These are phyloP conservation scores for Tylopilus balloui DNA, from an alignment of 768 basidiomycete species.

Conservation along the genomic window DNA sequence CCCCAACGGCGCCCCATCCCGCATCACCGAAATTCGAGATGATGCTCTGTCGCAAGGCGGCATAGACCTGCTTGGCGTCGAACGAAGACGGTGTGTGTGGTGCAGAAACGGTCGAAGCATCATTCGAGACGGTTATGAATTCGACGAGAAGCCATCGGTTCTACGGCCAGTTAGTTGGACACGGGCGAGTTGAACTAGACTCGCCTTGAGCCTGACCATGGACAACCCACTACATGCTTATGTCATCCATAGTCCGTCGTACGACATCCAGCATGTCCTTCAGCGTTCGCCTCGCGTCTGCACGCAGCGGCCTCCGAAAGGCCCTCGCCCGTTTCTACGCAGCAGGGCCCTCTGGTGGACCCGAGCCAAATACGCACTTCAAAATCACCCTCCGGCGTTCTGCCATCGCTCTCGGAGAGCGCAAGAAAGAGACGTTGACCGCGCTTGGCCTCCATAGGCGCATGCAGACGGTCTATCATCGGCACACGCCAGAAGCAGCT, in stretches of 20 bases:
- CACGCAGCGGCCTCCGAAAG: slow-evolving; percentile 9
- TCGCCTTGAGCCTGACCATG: slow-evolving; percentile 73
- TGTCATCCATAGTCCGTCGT: not conserved
- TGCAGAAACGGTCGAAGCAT: slow-evolving; percentile 8
- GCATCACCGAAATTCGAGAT: slow-evolving; percentile 75
- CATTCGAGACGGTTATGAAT: slow-evolving; percentile 50
- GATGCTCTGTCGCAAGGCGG: slow-evolving; percentile 65
- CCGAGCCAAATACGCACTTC: slow-evolving; percentile 60
- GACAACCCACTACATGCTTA: slow-evolving; percentile 2
- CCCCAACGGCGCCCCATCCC: slow-evolving; percentile 79
- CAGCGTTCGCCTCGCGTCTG: not conserved
- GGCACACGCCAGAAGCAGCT: slow-evolving; percentile 66
- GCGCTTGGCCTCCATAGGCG: slow-evolving; percentile 81
- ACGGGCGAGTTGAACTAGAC: not conserved
- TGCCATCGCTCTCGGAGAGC: slow-evolving; percentile 73
- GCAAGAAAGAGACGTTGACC: slow-evolving; percentile 68
- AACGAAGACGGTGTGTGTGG: slow-evolving; percentile 26
- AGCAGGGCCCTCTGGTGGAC: not conserved
- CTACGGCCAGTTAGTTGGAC: slow-evolving; percentile 33
- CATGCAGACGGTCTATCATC: slow-evolving; percentile 81
- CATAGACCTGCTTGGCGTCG: slow-evolving; percentile 63
- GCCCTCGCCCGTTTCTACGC: slow-evolving; percentile 11
- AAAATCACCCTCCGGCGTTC: slow-evolving; percentile 88
- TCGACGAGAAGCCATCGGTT: slow-evolving; percentile 90
- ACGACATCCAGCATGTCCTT: too few relatives aligned